Percentiles rank a stretch among this genome's conserved stretches.
Evolutionary conservation across 140 eudicot species (phyloP).

Genomic region (Erigeron philadelphicus): DNA sequence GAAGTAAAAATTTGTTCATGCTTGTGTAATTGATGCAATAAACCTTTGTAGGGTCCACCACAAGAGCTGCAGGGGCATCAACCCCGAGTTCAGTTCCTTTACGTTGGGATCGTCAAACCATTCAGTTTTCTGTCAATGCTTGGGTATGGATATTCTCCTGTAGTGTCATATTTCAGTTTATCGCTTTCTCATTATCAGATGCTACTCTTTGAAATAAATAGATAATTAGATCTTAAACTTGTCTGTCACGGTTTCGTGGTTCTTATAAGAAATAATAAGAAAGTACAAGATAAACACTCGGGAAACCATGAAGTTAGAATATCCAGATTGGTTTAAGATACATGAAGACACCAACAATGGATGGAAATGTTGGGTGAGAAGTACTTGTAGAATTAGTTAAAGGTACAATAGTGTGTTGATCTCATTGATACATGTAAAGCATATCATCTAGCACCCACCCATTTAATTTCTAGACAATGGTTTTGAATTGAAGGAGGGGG

Average conservation of each 20-base stretch:
- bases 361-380: neutral
- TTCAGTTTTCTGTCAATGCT: constrained; percentile 90
- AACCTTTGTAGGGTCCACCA: constrained; percentile 48
- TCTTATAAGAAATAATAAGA: neutral
- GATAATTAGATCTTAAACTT: neutral
- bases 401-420: neutral
- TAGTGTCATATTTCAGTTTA: neutral
- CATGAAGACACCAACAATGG: neutral
- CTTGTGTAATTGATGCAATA: neutral
- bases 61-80: constrained; percentile 65
- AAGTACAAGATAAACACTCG: constrained; percentile 7
- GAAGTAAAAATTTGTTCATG: neutral
- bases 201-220: neutral
- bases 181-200: neutral
- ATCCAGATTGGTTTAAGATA: neutral
- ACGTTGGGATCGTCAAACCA: constrained; percentile 85
- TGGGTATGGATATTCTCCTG: constrained; percentile 49
- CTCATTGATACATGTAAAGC: no score
- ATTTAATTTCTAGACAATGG: no score
- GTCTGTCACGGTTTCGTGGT: neutral
- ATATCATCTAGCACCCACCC: no score
- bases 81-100: constrained; percentile 57
- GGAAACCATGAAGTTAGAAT: neutral
- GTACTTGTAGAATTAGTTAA: neutral
- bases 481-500: no score